Evolutionary conservation across 208 protist species (phyloP).

Genomic region (Tritrichomonas foetus): DNA sequence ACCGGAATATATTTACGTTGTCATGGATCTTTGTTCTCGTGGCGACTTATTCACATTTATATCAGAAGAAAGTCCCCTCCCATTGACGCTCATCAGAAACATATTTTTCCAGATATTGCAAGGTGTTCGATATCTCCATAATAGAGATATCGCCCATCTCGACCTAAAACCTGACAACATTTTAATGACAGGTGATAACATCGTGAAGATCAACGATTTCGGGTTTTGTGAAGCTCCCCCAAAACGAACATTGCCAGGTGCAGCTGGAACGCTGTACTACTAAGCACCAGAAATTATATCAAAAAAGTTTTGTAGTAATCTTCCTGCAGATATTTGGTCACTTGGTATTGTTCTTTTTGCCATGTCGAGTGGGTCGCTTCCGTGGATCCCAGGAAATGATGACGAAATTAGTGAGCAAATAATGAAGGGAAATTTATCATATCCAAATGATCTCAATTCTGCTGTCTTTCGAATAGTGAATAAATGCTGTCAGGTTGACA

Average conservation of each 20-base stretch:
- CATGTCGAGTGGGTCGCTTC: background rate
- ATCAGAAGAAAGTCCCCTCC: background rate
- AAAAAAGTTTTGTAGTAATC: background rate
- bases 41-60: background rate
- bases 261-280: background rate
- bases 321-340: background rate
- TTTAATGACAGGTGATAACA: background rate
- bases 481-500: too few species aligned
- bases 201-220: background rate
- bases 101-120: background rate
- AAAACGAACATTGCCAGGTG: background rate
- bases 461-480: too few species aligned
- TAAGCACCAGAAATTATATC: background rate
- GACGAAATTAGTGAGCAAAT: too few species aligned
- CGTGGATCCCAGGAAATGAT: too few species aligned
- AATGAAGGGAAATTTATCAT: too few species aligned
- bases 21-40: background rate
- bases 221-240: background rate
- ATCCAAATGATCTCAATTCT: too few species aligned
- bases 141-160: background rate
- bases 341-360: background rate
- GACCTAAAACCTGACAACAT: constrained; percentile 57
- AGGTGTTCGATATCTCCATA: background rate
- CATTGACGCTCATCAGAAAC: background rate
- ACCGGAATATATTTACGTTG: background rate